Evolutionary conservation across 192 early-diverging fungal species (phyloP).

Genomic region (Mortierella alpina): DNA sequence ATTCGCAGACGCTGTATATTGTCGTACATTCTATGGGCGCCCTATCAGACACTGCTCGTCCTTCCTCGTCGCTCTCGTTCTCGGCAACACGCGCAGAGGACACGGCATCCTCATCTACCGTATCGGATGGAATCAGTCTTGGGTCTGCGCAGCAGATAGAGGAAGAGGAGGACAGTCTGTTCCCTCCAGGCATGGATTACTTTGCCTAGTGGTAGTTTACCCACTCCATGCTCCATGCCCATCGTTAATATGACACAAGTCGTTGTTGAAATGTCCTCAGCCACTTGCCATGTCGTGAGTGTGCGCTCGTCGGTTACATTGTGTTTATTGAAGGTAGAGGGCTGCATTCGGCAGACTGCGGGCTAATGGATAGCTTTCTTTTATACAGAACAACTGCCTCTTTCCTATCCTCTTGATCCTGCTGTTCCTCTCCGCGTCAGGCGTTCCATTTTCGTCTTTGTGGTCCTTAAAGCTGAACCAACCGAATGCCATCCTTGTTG

Average conservation of each 20-base stretch:
- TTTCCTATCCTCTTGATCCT: too few species aligned
- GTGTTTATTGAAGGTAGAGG: too few species aligned
- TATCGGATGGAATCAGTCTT: neutral
- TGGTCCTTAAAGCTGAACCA: constrained; percentile 58
- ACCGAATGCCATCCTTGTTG: constrained; percentile 85
- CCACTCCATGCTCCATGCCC: too few species aligned
- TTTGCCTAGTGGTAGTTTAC: constrained; percentile 1
- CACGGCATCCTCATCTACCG: neutral
- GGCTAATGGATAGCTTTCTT: too few species aligned
- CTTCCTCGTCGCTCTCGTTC: constrained; percentile 4
- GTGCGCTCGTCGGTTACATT: too few species aligned
- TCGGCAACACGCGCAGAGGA: neutral
- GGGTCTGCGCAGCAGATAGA: neutral
- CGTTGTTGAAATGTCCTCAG: too few species aligned
- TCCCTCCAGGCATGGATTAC: constrained; percentile 36
- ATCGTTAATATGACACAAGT: too few species aligned
- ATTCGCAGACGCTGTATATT: constrained; percentile 36
- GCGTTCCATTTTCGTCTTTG: neutral
- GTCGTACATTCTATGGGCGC: constrained; percentile 14
- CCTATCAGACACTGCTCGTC: neutral
- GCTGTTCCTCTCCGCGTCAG: too few species aligned
- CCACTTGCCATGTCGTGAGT: too few species aligned
- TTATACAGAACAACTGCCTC: too few species aligned
- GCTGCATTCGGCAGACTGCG: too few species aligned
- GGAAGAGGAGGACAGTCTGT: constrained; percentile 24